Base-by-base conservation (phyloP, 495 filamentous ascomycete genomes). In the Neurospora cerealis region DNA sequence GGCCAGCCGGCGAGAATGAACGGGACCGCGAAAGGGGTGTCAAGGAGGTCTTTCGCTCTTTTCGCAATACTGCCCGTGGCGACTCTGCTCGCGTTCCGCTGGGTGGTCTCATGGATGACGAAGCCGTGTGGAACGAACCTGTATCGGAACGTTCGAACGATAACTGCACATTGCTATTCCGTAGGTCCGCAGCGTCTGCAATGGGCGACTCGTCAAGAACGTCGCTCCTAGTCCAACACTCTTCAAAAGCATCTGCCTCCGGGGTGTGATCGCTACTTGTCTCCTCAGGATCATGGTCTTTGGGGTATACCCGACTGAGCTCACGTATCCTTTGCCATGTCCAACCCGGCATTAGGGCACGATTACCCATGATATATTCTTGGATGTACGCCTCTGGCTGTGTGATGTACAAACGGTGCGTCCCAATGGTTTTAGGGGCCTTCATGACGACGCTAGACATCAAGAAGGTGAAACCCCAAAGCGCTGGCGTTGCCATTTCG, bases 381-480 rank as follows among this genome's bases (percentile, higher is more conserved):
- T 93, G 91, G 4, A 91, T 79, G 77, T 93, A 93, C 10, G 89
- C 88, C 71, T 89, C 87, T 10, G 86, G 86, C 41, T 90, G 87
- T 9, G 91, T 93, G 69, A 93, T 84, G 79, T 88, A 93, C 28
- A 93, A 85, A 13, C 90, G 84, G 62, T 87, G 85, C n/a, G 81
- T 81, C 2, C 86, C 88, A 46, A 84, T 83, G 28, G 54, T 62
- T 62, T 62, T 62, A 2, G 54, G 54, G 5, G 86, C 83, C 74
- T 89, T 87, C 90, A 92, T 93, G 17, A 89, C 83, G 34, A 91
- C 85, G 69, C 87, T 88, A 4, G 89, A 89, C 24, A 82, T 79
- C 39, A 94, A 81, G 70, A 93, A 93, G 7, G 88, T 84, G 13
- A 88, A 88, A 46, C 88, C 88, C 91, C 91, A 94, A 5, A 89